These are phyloP conservation scores for Persicaria tinctoria DNA, from an alignment of 148 eudicot species.

Conservation along the genomic window DNA sequence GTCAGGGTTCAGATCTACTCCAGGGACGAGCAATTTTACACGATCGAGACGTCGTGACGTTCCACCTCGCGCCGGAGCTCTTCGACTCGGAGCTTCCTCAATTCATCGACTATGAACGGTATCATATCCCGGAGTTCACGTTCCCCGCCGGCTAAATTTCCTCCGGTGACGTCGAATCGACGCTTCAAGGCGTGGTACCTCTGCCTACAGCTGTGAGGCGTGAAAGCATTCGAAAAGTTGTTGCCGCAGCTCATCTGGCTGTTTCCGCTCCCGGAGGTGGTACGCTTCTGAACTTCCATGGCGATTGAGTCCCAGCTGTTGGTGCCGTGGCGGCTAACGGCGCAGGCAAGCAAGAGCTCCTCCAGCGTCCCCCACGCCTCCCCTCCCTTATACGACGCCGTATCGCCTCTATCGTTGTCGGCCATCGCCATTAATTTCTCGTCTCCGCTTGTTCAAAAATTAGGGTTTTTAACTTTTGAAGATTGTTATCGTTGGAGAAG, in stretches of 20 bases:
- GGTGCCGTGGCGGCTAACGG: conserved; percentile 58
- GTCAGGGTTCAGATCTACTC: not conserved
- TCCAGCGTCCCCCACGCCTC: conserved; percentile 56
- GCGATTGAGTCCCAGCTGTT: conserved; percentile 51
- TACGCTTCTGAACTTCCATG: conserved; percentile 34
- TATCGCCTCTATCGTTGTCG: not conserved
- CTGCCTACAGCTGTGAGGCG: conserved; percentile 33
- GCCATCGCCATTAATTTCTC: conserved; percentile 8
- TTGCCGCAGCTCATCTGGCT: not conserved
- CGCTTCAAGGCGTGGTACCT: conserved; percentile 41
- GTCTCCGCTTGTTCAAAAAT: not conserved
- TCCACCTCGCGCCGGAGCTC: conserved; percentile 50
- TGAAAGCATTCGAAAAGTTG: conserved; percentile 18
- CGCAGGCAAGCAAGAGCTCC: conserved; percentile 57
- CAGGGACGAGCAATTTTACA: conserved; percentile 25
- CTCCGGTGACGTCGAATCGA: conserved; percentile 28
- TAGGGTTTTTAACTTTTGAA: not conserved
- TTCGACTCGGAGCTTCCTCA: conserved; percentile 44
- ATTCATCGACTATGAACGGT: conserved; percentile 39
- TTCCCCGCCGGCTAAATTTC: not conserved
- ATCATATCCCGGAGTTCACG: conserved; percentile 12
- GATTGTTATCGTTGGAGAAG: not conserved
- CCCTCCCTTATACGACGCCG: not conserved
- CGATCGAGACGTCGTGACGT: conserved; percentile 56
- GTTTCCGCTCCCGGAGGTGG: too few species aligned